Base-by-base conservation (phyloP, 495 filamentous ascomycete genomes). In the Elasticomyces elasticus region DNA sequence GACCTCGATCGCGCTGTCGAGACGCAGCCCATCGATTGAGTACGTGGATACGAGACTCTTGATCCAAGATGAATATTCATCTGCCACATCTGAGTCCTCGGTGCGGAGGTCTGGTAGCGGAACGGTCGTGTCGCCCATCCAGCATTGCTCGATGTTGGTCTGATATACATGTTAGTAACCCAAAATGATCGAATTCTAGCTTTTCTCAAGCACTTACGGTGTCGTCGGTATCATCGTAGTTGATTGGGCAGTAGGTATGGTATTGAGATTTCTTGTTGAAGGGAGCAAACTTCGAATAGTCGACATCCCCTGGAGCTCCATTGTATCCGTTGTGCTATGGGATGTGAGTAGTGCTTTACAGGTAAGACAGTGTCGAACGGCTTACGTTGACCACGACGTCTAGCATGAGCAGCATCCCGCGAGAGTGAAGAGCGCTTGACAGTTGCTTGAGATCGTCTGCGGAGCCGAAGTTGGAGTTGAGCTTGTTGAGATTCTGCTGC, bases 1-100 rank as follows among this genome's bases (percentile, higher is more conserved):
- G 43, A 88, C 82, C 56, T 94, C 79, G 59, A 80, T 82, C 19
- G 79, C 83, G 2, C 82, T 86, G 63, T 92, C 87, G 26, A 92
- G 70, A 20, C 87, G 81, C 31, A 94, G 75, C 4, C 68, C 87
- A 58, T 94, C 87, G 55, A 94, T 83, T 28, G 74, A 75, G 64
- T 90, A 94, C 43, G 81, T 81, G 0, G 71, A 69, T 1, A 89
- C 77, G 0, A 90, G 67, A 10, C 71, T 65, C 0, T 58, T 68
- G 50, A 89, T 76, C 87, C 87, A 94, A 27, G 72, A 67, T 41
- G 85, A 63, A 72, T 77, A 87, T 11, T 78, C 71, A 20, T 61
- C 67, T 25, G 77, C 72, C 2, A 90, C 79, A 48, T 69, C 69
- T 0, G 69, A 35, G 52, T 74, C 73, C 35, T 82, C 75, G 2